These are phyloP conservation scores for Marasmius fiardii DNA, from an alignment of 1,284 basidiomycete species.

Conservation along the genomic window DNA sequence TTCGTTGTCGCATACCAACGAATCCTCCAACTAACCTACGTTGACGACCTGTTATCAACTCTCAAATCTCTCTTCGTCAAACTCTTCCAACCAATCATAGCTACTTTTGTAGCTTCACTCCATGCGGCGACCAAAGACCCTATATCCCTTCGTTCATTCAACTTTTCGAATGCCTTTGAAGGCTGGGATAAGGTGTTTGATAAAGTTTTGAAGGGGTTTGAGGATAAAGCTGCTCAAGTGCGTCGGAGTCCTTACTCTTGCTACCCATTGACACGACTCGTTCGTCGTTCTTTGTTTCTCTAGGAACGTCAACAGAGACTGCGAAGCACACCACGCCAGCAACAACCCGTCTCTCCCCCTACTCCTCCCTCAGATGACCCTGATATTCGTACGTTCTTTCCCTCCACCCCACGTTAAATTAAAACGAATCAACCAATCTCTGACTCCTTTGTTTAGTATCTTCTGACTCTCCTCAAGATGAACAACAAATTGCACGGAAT, in stretches of 20 bases:
- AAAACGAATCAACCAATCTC: slow-evolving; percentile 8
- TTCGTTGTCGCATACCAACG: slow-evolving; percentile 98
- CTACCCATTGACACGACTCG: not conserved
- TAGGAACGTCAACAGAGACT: slow-evolving; percentile 39
- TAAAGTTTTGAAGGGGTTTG: slow-evolving; percentile 70
- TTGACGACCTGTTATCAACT: slow-evolving; percentile 81
- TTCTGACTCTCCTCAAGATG: slow-evolving; percentile 62
- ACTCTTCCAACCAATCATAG: slow-evolving; percentile 79
- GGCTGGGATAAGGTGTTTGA: slow-evolving; percentile 86
- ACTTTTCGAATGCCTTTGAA: slow-evolving; percentile 69
- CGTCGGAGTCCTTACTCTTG: slow-evolving; percentile 14
- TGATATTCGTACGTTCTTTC: slow-evolving; percentile 39
- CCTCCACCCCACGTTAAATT: slow-evolving; percentile 6
- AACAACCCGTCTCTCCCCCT: slow-evolving; percentile 31
- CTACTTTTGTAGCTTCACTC: slow-evolving; percentile 78
- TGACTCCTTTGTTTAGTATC: slow-evolving; percentile 44
- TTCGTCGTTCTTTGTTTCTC: too few relatives aligned
- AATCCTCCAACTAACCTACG: slow-evolving; percentile 92
- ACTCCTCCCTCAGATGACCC: slow-evolving; percentile 60
- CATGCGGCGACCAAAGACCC: slow-evolving; percentile 49
- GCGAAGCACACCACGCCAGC: too few relatives aligned
- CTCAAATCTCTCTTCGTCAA: slow-evolving; percentile 85
- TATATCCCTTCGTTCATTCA: slow-evolving; percentile 51
- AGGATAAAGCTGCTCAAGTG: slow-evolving; percentile 73
- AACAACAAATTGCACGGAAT: slow-evolving; percentile 89